Evolutionary conservation across 768 basidiomycete genomes (phyloP), one percentile per base, ranked within the genome.

Genomic region (Ramaria sp.): DNA sequence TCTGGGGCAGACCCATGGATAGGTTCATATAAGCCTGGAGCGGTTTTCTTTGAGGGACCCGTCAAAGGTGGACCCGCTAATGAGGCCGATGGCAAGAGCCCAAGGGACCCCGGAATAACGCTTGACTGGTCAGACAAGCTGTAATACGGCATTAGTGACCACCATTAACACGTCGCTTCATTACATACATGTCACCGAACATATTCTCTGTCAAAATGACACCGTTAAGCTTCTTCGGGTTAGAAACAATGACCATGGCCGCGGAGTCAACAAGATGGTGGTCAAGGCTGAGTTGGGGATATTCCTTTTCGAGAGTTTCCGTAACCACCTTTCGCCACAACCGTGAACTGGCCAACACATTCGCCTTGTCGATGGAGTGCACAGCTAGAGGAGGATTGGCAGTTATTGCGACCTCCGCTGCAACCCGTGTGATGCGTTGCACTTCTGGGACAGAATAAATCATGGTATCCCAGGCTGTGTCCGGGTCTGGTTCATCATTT

Each of bases 361-460:
- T 99, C 52, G 96, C 96, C 71, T 99, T 99, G 76, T 99, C 96
- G 67, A 99, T 76, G 0, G 92, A 95, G 69, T 91, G 89, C 56
- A 99, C 83, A 20, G 81, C 76, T 45, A 95, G 76, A 18, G 94
- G 92, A 3, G 96, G 96, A 64, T 86, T 75, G 4, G 81, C 70
- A 22, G 84, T 73, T 49, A 92, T 69, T 18, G 96, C 94, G 61
- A 98, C 88, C 68, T 90, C 86, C 36, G 89, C 94, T 10, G 95
- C 96, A 41, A 98, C 93, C 16, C 92, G 82, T 1, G 95, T 94
- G 61, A 99, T 98, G 43, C 96, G 81, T 69, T 94, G 77, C 41
- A 99, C 86, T 67, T 99, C 96, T 13, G 78, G 65, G 43, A 93
- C 83, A 58, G 87, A 91, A 76, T 99, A 99, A 55, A 85, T 78